These are phyloP conservation scores for Porcisia hertigi DNA, from an alignment of 208 protist species.

Conservation along the genomic window DNA sequence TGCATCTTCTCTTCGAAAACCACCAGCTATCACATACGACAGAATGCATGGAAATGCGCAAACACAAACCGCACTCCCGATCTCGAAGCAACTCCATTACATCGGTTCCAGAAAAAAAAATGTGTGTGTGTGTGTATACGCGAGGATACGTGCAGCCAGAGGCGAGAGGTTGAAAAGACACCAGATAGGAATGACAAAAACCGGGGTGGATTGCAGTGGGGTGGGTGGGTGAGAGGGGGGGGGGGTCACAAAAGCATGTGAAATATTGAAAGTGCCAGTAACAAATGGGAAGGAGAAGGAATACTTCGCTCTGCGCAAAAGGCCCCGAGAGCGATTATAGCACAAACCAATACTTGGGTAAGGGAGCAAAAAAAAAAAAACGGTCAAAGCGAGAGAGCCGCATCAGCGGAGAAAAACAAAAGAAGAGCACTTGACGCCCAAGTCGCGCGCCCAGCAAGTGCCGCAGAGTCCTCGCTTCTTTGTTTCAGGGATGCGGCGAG, in stretches of 20 bases:
- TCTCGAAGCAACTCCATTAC: neutral
- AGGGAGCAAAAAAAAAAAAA: neutral
- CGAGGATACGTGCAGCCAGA: neutral
- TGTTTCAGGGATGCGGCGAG: neutral
- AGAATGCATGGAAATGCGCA: neutral
- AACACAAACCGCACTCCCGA: neutral
- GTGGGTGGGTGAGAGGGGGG: neutral
- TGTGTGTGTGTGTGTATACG: neutral
- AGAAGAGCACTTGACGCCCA: neutral
- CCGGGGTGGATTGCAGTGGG: too few species aligned
- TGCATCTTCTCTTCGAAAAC: neutral
- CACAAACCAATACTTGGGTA: too few species aligned
- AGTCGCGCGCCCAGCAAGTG: neutral
- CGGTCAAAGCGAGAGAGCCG: neutral
- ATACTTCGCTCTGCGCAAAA: neutral
- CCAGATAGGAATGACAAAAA: neutral
- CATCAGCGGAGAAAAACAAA: neutral
- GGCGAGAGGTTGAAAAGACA: too few species aligned
- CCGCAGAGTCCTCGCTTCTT: neutral
- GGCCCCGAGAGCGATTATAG: neutral
- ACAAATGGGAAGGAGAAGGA: too few species aligned
- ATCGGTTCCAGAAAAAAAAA: too few species aligned
- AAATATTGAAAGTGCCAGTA: neutral
- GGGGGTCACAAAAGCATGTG: neutral
- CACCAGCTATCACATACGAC: neutral